phyloP scores from a whole-genome alignment of 2,329 filamentous ascomycete species.

The Ascocoryne sarcoides region DNA sequence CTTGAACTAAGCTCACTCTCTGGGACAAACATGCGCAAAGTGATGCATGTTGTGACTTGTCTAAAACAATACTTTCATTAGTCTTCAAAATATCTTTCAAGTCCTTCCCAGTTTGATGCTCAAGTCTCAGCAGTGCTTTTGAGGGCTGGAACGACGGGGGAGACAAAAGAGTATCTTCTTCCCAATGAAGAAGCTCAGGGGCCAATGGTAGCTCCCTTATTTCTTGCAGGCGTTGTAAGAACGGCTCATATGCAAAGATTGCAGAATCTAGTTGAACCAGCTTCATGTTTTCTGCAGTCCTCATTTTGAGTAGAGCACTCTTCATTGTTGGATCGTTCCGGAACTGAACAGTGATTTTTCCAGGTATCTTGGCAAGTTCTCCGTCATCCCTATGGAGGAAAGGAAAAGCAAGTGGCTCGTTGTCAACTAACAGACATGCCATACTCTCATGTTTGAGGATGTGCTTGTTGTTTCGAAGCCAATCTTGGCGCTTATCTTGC shows the following conservation, averaged over 20 bases:
- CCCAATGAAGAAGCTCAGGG: conserved; percentile 39
- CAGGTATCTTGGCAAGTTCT: conserved; percentile 34
- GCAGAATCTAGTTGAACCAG: conserved; percentile 57
- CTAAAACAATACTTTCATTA: conserved; percentile 32
- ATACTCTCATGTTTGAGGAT: conserved; percentile 53
- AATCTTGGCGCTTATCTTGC: conserved; percentile 32
- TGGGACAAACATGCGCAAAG: conserved; percentile 45
- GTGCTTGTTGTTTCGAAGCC: conserved; percentile 37
- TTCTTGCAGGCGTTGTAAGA: conserved; percentile 49
- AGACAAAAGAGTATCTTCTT: conserved; percentile 9
- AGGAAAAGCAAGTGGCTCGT: conserved; percentile 51
- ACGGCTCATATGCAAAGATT: conserved; percentile 60
- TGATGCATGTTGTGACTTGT: conserved; percentile 47
- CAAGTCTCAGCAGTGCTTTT: conserved; percentile 23
- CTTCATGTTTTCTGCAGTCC: conserved; percentile 27
- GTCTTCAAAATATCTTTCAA: conserved; percentile 28
- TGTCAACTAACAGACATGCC: conserved; percentile 47
- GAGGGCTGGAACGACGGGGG: conserved; percentile 14
- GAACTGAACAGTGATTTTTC: conserved; percentile 44
- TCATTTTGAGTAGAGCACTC: conserved; percentile 39
- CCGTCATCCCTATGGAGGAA: conserved; percentile 43
- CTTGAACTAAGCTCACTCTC: conserved; percentile 56
- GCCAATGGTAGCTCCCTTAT: conserved; percentile 48
- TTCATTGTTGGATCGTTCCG: conserved; percentile 36
- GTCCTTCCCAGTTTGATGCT: conserved; percentile 17